Evolutionary conservation across 2,329 filamentous ascomycete genomes (phyloP).

Genomic region (Lecanicillium sp.): DNA sequence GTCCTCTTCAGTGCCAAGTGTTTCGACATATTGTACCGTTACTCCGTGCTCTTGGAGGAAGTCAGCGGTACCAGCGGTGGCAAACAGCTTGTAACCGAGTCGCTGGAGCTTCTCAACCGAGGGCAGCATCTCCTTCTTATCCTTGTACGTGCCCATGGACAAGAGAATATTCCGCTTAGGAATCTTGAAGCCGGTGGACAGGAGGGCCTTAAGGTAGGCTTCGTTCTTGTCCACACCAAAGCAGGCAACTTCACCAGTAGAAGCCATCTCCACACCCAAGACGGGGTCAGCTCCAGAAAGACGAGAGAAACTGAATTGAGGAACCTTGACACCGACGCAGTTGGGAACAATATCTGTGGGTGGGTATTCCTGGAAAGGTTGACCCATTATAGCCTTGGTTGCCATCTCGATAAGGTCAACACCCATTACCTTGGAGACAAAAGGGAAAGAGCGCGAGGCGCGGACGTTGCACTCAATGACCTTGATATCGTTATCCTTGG

Average conservation of each 20-base stretch:
- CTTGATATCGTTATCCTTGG: conserved; percentile 99
- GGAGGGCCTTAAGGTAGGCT: conserved; percentile 90
- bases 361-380: conserved; percentile 77
- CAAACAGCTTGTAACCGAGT: conserved; percentile 91
- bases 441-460: conserved; percentile 92
- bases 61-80: conserved; percentile 92
- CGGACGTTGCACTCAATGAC: conserved; percentile 99
- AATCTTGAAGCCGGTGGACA: conserved; percentile 93
- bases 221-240: conserved; percentile 96
- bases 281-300: conserved; percentile 94
- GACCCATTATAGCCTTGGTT: conserved; percentile 88
- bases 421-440: conserved; percentile 97
- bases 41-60: conserved; percentile 91
- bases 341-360: conserved; percentile 64
- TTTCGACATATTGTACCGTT: conserved; percentile 87
- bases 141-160: conserved; percentile 94
- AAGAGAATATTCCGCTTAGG: conserved; percentile 92
- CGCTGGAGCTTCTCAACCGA: conserved; percentile 83
- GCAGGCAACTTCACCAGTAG: conserved; percentile 94
- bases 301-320: conserved; percentile 97
- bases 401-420: conserved; percentile 98
- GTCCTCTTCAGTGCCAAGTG: conserved; percentile 70
- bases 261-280: conserved; percentile 97
- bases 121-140: conserved; percentile 95
- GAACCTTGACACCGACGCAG: conserved; percentile 94